Base-by-base conservation (phyloP, 1,284 basidiomycete genomes). In the Polyporus tsugae region DNA sequence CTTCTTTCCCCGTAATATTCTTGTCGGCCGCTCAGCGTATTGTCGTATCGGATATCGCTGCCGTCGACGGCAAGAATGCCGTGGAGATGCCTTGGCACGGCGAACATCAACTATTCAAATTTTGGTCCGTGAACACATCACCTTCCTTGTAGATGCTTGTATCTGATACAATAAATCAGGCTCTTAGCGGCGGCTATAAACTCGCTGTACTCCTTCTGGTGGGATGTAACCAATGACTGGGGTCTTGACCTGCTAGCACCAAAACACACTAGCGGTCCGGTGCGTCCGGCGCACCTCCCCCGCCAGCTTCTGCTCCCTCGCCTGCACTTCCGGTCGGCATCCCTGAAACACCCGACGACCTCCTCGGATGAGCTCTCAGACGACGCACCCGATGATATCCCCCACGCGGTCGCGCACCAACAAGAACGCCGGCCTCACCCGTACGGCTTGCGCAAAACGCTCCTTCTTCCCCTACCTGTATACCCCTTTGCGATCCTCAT, bases 221-320 rank as follows among this genome's bases (percentile, higher is more conserved):
- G 98, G 98, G 98, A 99, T 80, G 88, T 99, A 41, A 96, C 95
- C 58, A 95, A 98, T 78, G 98, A 99, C 80, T 99, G 97, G 97
- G 98, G 98, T 0, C 85, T 99, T 59, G 88, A 91, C 55, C 81
- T 98, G 36, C 83, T 98, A 67, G 86, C 86, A 64, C 79, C 80
- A 22, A 76, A 77, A 60, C 59, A 73, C 76, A 7, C 72, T 71
- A 49, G 67, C 70, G 44, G 68, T 25, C 68, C 70, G 66, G 67
- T 57, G 60, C 76, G 75, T 39, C 66, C 71, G 64, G 39, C 72
- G 73, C 74, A 78, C 22, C 79, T 82, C 15, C 82, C 82, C 19
- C 82, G 82, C 60, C 81, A 81, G 39, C 79, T 85, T 61, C 73
- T 84, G 65, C 81, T 86, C 39, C 82, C 85, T 46, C 83, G 81